phyloP scores from a whole-genome alignment of 495 filamentous ascomycete species.

The Penicillium daleae region DNA sequence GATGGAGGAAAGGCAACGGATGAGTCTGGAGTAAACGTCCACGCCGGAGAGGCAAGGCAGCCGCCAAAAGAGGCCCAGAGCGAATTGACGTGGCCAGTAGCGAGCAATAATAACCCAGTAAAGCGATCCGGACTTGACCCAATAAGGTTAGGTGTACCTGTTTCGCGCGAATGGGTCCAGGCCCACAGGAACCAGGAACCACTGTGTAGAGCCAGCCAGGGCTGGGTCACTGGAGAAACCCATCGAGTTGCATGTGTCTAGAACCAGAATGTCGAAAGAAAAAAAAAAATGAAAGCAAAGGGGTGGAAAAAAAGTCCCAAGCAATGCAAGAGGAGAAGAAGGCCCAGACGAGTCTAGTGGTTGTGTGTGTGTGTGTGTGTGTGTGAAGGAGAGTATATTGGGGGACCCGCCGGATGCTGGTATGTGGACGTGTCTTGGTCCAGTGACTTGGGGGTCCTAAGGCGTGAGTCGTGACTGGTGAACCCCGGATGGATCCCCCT shows the following conservation, averaged over 20 bases:
- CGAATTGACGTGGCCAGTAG: not conserved
- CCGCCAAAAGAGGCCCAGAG: not conserved
- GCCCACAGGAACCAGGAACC: not conserved
- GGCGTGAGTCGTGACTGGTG: not conserved
- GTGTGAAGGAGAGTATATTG: not conserved
- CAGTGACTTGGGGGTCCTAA: constrained; percentile 4
- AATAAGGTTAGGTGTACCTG: constrained; percentile 3
- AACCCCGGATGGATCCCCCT: constrained; percentile 16
- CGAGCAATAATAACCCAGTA: not conserved
- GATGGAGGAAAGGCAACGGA: not conserved
- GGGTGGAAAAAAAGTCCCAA: not conserved
- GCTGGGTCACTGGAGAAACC: constrained; percentile 7
- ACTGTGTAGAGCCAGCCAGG: constrained; percentile 2
- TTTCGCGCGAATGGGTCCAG: not conserved
- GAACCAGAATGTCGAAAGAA: not conserved
- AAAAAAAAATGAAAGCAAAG: not conserved
- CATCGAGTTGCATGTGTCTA: constrained; percentile 1
- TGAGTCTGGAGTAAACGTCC: not conserved
- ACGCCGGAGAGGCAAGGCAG: constrained; percentile 3
- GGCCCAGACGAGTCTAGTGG: not conserved
- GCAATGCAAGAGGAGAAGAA: not conserved
- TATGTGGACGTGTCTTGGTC: not conserved
- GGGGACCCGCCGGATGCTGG: constrained; percentile 9
- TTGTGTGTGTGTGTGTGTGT: not conserved
- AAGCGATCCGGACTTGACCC: not conserved